A percentile compares a stretch with the other conserved stretches of the same genome.
These are phyloP conservation scores for Thelonectria blattea DNA, from an alignment of 2,329 filamentous ascomycete genomes.

Conservation along the genomic window DNA sequence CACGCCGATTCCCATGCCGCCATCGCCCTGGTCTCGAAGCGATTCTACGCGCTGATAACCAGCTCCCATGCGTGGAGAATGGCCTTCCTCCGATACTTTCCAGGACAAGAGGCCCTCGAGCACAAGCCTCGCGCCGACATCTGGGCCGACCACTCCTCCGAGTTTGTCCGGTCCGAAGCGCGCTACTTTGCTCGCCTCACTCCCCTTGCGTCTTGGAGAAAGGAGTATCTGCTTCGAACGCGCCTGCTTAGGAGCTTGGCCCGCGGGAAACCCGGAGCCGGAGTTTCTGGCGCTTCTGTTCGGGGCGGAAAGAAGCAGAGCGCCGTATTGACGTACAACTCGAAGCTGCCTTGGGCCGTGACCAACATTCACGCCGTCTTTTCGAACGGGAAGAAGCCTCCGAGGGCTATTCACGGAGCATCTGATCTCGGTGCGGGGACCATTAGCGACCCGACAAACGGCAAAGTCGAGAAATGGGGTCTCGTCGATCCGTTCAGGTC, in stretches of 20 bases:
- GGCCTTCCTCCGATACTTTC: conserved; percentile 90
- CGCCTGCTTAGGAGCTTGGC: conserved; percentile 80
- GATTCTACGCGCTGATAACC: conserved; percentile 85
- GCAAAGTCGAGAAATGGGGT: conserved; percentile 83
- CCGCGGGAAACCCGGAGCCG: conserved; percentile 76
- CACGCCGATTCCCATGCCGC: conserved; percentile 82
- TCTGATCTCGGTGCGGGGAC: conserved; percentile 80
- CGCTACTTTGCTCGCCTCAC: conserved; percentile 85
- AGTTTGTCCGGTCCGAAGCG: conserved; percentile 70
- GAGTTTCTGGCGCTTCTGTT: conserved; percentile 58
- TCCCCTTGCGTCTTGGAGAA: conserved; percentile 88
- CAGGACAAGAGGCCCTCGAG: conserved; percentile 63
- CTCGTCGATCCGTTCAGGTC: conserved; percentile 76
- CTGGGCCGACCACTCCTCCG: conserved; percentile 55
- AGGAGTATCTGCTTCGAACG: conserved; percentile 90
- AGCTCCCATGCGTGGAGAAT: conserved; percentile 93
- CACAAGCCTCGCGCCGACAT: conserved; percentile 45
- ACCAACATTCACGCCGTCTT: conserved; percentile 83
- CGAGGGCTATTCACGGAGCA: conserved; percentile 83
- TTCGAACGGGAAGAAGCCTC: conserved; percentile 72
- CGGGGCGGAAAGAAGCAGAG: conserved; percentile 69
- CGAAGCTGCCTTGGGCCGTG: conserved; percentile 78
- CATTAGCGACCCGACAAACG: conserved; percentile 78
- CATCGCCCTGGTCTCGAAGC: conserved; percentile 84
- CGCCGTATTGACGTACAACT: conserved; percentile 84